Conservation (phyloP, 371 early-diverging fungal genomes). For the Rhizopus sp. region DNA sequence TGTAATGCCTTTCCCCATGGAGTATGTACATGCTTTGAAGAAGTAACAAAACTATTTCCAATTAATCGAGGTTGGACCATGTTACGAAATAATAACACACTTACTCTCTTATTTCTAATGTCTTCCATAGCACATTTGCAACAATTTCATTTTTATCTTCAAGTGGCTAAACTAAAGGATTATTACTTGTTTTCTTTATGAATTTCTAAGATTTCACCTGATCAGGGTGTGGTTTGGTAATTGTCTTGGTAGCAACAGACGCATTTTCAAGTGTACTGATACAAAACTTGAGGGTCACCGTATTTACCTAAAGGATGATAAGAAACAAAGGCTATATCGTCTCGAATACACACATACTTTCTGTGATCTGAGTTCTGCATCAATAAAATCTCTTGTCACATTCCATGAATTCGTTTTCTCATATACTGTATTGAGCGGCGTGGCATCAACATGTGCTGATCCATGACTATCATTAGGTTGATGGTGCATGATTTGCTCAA, state of each 20-base stretch:
- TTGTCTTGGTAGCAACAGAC: slow-evolving; percentile 43
- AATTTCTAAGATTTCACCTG: slow-evolving; percentile 12
- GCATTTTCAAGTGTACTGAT: slow-evolving; percentile 39
- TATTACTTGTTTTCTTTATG: not conserved
- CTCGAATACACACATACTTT: slow-evolving; percentile 20
- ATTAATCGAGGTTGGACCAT: not conserved
- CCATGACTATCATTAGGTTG: slow-evolving; percentile 26
- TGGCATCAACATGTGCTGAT: slow-evolving; percentile 35
- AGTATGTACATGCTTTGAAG: slow-evolving; percentile 48
- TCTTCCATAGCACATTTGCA: slow-evolving; percentile 52
- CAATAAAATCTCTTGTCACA: slow-evolving; percentile 35
- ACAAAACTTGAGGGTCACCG: slow-evolving; percentile 48
- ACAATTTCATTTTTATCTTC: slow-evolving; percentile 54
- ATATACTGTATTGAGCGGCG: slow-evolving; percentile 49
- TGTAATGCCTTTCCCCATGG: slow-evolving; percentile 53
- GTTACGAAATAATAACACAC: not conserved
- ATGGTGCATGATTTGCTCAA: slow-evolving; percentile 54
- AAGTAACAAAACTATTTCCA: slow-evolving; percentile 44
- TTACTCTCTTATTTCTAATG: slow-evolving; percentile 57
- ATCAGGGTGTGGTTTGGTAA: slow-evolving; percentile 28
- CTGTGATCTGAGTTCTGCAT: slow-evolving; percentile 37
- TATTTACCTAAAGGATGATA: slow-evolving; percentile 22
- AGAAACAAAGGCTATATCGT: not conserved
- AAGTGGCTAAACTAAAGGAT: slow-evolving; percentile 25
- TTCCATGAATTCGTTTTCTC: slow-evolving; percentile 50